These are phyloP conservation scores for Rheum nobile DNA, from an alignment of 148 eudicot genomes.

Conservation along the genomic window DNA sequence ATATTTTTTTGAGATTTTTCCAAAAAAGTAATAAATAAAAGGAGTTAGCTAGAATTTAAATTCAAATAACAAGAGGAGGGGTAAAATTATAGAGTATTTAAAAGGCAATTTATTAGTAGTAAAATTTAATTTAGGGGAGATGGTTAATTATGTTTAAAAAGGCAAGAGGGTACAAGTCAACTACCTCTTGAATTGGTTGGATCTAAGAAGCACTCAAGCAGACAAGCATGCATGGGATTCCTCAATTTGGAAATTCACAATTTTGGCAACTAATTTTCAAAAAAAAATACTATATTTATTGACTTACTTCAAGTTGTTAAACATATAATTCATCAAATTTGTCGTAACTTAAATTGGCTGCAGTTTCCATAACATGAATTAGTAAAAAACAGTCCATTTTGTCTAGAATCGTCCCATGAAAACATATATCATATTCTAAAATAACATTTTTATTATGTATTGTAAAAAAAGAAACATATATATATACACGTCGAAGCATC, in stretches of 20 bases:
- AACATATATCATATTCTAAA: not conserved
- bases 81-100: not conserved
- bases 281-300: not conserved
- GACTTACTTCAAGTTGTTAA: conserved; percentile 1
- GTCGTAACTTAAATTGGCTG: conserved; percentile 6
- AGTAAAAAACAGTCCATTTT: not conserved
- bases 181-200: not conserved
- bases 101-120: not conserved
- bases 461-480: not conserved
- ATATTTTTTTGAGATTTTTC: too few relatives aligned
- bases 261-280: not conserved
- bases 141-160: not conserved
- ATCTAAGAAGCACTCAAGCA: not conserved
- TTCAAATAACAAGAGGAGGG: not conserved
- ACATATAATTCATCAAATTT: conserved; percentile 5
- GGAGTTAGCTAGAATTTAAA: not conserved
- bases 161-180: not conserved
- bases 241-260: conserved; percentile 6
- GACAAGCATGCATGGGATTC: conserved; percentile 6
- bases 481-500: not conserved
- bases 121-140: not conserved
- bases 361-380: not conserved
- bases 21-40: too few relatives aligned
- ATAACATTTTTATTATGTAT: not conserved
- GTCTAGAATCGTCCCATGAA: not conserved